Evolutionary conservation across 345 rosid genomes (phyloP).

Genomic region (Mercurialis annua): DNA sequence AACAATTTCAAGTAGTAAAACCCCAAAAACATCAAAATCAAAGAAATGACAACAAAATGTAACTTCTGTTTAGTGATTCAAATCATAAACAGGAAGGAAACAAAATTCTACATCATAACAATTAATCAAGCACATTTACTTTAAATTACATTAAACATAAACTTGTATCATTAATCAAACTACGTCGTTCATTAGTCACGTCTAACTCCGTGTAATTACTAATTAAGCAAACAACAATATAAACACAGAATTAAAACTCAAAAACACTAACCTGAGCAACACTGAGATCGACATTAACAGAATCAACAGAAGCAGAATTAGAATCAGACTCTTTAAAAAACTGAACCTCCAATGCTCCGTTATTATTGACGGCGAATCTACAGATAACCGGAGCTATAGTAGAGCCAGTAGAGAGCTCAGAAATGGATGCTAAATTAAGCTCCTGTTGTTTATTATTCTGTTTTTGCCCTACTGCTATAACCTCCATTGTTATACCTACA

Average conservation of each 20-base stretch:
- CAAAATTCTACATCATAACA: no score
- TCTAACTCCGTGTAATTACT: not conserved
- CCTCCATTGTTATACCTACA: conserved; percentile 31
- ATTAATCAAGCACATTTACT: not conserved
- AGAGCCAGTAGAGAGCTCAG: conserved; percentile 48
- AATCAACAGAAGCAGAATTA: conserved; percentile 23
- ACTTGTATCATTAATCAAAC: not conserved
- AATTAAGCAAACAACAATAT: conserved; percentile 16
- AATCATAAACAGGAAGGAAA: no score
- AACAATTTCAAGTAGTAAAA: no score
- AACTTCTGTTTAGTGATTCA: no score
- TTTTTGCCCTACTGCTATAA: conserved; percentile 21
- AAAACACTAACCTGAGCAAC: conserved; percentile 45
- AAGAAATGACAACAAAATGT: no score
- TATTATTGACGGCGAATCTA: conserved; percentile 41
- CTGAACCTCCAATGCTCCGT: conserved; percentile 56
- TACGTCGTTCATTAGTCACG: no score
- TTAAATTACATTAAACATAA: not conserved
- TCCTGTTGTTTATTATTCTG: conserved; percentile 32
- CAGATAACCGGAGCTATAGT: conserved; percentile 47
- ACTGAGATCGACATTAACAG: conserved; percentile 43
- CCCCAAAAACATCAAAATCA: no score
- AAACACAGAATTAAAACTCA: not conserved
- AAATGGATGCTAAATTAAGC: conserved; percentile 51
- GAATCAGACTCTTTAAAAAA: conserved; percentile 39